phyloP scores from a whole-genome alignment of 306 rosid species.

The Trifolium fragiferum region DNA sequence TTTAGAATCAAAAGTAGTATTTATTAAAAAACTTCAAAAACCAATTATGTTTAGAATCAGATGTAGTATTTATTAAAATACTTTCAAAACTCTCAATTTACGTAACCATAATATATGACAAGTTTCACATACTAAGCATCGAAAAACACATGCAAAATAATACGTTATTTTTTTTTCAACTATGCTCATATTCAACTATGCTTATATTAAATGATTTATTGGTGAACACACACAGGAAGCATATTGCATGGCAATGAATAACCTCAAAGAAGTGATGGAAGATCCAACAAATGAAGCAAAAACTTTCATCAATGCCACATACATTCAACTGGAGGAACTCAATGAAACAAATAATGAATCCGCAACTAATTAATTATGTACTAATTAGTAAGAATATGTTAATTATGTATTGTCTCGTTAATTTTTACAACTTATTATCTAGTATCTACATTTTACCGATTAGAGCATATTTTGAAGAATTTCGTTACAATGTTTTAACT shows the following conservation, averaged over 20 bases:
- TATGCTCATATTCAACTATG: not conserved
- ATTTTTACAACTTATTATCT: too few species aligned
- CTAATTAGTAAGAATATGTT: not conserved
- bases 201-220: not conserved
- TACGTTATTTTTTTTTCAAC: not conserved
- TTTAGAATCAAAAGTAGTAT: too few species aligned
- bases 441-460: too few species aligned
- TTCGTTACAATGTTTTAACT: too few species aligned
- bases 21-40: too few species aligned
- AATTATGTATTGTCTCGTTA: not conserved
- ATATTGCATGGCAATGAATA: constrained; percentile 47
- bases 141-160: constrained; percentile 1
- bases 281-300: constrained; percentile 49
- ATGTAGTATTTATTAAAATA: not conserved
- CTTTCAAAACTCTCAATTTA: constrained; percentile 20
- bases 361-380: constrained; percentile 1
- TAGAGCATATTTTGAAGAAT: too few species aligned
- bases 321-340: constrained; percentile 43
- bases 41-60: too few species aligned
- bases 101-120: not conserved
- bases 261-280: constrained; percentile 50
- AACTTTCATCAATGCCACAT: constrained; percentile 40
- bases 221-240: constrained; percentile 42
- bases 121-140: not conserved
- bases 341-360: constrained; percentile 5